Conservation (phyloP, 2,329 filamentous ascomycete genomes). For the Fusarium sp. region DNA sequence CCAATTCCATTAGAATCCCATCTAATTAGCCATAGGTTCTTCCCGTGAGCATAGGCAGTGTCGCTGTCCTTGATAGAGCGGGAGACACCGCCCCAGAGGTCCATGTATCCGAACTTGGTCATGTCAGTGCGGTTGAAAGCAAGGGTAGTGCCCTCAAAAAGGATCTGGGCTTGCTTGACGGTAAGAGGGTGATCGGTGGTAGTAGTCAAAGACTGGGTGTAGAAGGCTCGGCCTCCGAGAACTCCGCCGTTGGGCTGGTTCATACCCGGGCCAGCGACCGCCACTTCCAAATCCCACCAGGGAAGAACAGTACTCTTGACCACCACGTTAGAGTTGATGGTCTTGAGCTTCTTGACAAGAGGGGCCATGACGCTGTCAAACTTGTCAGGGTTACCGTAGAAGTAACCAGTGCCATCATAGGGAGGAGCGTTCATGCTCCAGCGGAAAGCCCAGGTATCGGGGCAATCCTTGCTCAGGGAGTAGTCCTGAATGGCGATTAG, state of each 20-base stretch:
- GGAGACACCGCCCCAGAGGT: constrained; percentile 45
- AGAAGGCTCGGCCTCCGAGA: constrained; percentile 41
- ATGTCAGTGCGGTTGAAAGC: constrained; percentile 43
- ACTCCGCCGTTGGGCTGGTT: constrained; percentile 34
- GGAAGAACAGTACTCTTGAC: constrained; percentile 36
- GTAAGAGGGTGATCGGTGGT: constrained; percentile 44
- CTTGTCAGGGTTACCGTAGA: constrained; percentile 40
- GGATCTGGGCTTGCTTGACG: constrained; percentile 25
- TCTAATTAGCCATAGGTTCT: constrained; percentile 42
- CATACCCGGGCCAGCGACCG: constrained; percentile 36
- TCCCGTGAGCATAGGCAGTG: constrained; percentile 40
- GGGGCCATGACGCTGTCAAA: constrained; percentile 36
- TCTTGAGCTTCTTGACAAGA: constrained; percentile 24
- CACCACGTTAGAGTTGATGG: constrained; percentile 11
- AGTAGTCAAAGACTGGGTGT: constrained; percentile 35
- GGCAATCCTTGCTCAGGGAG: constrained; percentile 18
- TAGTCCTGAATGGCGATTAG: constrained; percentile 42
- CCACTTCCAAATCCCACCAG: constrained; percentile 42
- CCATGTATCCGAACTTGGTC: constrained; percentile 37
- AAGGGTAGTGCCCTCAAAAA: constrained; percentile 34
- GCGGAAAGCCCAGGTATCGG: constrained; percentile 41
- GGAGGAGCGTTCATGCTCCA: constrained; percentile 33
- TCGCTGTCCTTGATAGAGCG: constrained; percentile 35
- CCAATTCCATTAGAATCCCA: constrained; percentile 36
- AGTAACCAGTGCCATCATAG: constrained; percentile 37